Evolutionary conservation across 1,284 basidiomycete genomes (phyloP).

Genomic region (Fomitopsis pinicola): DNA sequence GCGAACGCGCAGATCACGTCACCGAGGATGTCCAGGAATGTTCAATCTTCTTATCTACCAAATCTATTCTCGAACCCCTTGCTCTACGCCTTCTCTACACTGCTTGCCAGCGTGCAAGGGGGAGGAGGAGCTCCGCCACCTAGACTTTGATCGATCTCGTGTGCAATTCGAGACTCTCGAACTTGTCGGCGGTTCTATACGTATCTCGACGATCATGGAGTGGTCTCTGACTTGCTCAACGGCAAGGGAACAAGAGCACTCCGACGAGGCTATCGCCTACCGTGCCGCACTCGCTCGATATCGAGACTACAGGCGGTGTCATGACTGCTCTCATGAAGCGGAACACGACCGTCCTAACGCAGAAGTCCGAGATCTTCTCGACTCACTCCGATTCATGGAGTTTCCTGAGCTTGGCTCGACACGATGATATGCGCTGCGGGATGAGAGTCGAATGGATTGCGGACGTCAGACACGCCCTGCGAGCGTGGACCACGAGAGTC

Average conservation of each 20-base stretch:
- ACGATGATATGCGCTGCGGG: neutral
- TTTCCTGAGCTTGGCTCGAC: neutral
- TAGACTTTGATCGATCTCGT: slow-evolving; percentile 99
- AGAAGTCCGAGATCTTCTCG: slow-evolving; percentile 99
- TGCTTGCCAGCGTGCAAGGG: slow-evolving; percentile 99
- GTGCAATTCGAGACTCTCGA: slow-evolving; percentile 99
- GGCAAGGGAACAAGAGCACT: slow-evolving; percentile 97
- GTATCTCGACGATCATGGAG: slow-evolving; percentile 98
- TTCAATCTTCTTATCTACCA: slow-evolving; percentile 29
- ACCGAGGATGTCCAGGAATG: slow-evolving; percentile 58
- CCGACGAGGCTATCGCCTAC: slow-evolving; percentile 99
- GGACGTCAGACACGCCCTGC: neutral
- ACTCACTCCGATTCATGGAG: slow-evolving; percentile 77
- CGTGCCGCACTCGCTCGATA: slow-evolving; percentile 96
- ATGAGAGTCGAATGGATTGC: neutral
- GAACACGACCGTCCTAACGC: slow-evolving; percentile 98
- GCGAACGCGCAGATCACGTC: slow-evolving; percentile 4
- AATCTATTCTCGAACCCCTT: slow-evolving; percentile 94
- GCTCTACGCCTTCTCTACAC: slow-evolving; percentile 92
- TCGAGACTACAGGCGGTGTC: slow-evolving; percentile 99
- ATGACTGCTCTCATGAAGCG: slow-evolving; percentile 98
- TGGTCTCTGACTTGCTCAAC: slow-evolving; percentile 98
- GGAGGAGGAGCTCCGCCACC: slow-evolving; percentile 92
- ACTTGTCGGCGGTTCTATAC: slow-evolving; percentile 96
- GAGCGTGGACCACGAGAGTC: neutral